Evolutionary conservation across 139 green algal species (phyloP).

Genomic region (Prasinococcaceae sp.): DNA sequence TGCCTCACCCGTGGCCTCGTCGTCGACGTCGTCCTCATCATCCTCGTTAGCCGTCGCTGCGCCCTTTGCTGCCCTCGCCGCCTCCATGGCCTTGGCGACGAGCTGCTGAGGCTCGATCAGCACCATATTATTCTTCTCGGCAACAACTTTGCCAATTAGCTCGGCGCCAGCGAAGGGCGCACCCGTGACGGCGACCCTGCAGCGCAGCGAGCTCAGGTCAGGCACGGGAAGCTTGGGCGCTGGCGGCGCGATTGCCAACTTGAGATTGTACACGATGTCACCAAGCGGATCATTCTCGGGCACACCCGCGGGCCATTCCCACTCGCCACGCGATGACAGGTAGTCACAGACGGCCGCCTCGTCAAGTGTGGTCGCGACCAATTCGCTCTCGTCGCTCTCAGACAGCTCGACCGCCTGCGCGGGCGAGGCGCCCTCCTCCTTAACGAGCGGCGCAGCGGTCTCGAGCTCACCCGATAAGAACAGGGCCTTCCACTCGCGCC

Average conservation of each 20-base stretch:
- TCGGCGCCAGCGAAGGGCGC: slow-evolving; percentile 44
- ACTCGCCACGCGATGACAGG: slow-evolving; percentile 1
- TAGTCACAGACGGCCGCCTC: background rate
- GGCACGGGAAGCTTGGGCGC: background rate
- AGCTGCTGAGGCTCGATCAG: slow-evolving; percentile 31
- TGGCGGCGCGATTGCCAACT: background rate
- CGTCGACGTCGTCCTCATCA: too few species aligned
- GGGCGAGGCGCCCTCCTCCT: background rate
- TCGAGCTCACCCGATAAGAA: slow-evolving; percentile 27
- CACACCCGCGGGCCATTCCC: too few species aligned
- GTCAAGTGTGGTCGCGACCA: too few species aligned
- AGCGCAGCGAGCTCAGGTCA: slow-evolving; percentile 19
- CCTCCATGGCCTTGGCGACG: slow-evolving; percentile 8
- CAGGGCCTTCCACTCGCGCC: slow-evolving; percentile 42
- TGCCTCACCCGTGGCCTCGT: too few species aligned
- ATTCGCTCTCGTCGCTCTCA: too few species aligned
- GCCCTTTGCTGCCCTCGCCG: too few species aligned
- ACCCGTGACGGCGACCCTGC: slow-evolving; percentile 37
- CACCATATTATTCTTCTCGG: slow-evolving; percentile 10
- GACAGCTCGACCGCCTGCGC: too few species aligned
- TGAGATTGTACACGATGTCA: too few species aligned
- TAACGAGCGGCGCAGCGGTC: background rate
- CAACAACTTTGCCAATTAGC: slow-evolving; percentile 33
- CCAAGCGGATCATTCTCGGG: too few species aligned
- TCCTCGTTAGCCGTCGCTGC: too few species aligned